These are phyloP conservation scores for Gossypium herbaceum DNA, from an alignment of 345 rosid species.

Conservation along the genomic window DNA sequence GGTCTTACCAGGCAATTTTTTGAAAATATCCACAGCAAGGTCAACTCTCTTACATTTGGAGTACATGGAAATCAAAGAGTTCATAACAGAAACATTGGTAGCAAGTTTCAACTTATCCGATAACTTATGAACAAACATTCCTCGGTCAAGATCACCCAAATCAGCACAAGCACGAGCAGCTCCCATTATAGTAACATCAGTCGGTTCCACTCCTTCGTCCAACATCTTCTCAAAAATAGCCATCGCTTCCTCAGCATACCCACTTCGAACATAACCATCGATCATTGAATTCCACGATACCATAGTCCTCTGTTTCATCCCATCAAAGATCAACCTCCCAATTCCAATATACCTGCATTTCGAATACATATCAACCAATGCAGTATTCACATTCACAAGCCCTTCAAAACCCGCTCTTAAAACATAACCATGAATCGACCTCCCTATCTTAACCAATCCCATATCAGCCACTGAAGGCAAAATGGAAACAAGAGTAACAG, in stretches of 20 bases:
- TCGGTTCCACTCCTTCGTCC: slow-evolving; percentile 58
- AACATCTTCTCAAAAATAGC: slow-evolving; percentile 55
- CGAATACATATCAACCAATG: slow-evolving; percentile 72
- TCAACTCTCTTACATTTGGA: slow-evolving; percentile 64
- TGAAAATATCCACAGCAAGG: slow-evolving; percentile 50
- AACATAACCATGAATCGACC: slow-evolving; percentile 61
- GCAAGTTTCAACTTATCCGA: slow-evolving; percentile 41
- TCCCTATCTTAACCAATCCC: slow-evolving; percentile 49
- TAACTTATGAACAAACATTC: slow-evolving; percentile 56
- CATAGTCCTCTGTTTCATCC: slow-evolving; percentile 46
- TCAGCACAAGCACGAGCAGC: slow-evolving; percentile 74
- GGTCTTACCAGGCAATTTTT: slow-evolving; percentile 45
- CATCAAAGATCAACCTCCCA: slow-evolving; percentile 56
- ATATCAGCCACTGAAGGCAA: slow-evolving; percentile 62
- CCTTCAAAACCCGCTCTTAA: slow-evolving; percentile 53
- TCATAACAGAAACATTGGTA: slow-evolving; percentile 49
- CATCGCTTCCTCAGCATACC: slow-evolving; percentile 58
- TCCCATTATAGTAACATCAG: slow-evolving; percentile 63
- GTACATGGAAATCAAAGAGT: slow-evolving; percentile 84
- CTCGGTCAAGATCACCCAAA: slow-evolving; percentile 53
- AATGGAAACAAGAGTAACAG: slow-evolving; percentile 61
- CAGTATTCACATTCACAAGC: slow-evolving; percentile 59
- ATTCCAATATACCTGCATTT: slow-evolving; percentile 50
- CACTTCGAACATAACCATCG: slow-evolving; percentile 68
- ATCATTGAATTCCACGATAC: slow-evolving; percentile 94